Evolutionary conservation across 169 alveolate species (phyloP).

Genomic region (Plasmodium malariae): DNA sequence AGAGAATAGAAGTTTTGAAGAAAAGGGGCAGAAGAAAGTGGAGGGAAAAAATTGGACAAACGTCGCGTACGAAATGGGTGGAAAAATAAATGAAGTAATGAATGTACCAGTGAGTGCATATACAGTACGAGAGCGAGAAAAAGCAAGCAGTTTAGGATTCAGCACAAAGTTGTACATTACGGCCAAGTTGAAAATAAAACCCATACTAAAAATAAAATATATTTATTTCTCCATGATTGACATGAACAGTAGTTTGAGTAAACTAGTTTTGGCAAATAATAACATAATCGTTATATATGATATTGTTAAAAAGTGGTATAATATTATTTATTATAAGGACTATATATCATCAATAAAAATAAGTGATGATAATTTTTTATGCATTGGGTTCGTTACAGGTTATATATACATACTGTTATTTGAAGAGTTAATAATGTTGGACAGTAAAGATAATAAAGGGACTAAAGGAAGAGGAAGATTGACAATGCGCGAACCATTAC

Average conservation of each 20-base stretch:
- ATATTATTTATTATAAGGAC: constrained; percentile 3
- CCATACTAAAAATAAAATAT: constrained; percentile 47
- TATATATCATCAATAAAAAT: constrained; percentile 37
- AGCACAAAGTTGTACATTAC: neutral
- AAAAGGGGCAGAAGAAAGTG: neutral
- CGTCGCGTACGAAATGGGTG: neutral
- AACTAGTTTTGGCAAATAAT: constrained; percentile 52
- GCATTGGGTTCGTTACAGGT: constrained; percentile 38
- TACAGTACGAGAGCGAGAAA: no score
- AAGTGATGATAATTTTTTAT: constrained; percentile 46
- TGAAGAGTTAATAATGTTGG: constrained; percentile 6
- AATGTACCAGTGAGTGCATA: no score
- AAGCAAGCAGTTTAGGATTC: neutral
- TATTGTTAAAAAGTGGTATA: constrained; percentile 22
- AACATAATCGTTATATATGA: constrained; percentile 45
- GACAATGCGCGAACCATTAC: no score
- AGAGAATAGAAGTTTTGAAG: neutral
- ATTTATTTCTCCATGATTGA: constrained; percentile 60
- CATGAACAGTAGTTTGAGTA: constrained; percentile 11
- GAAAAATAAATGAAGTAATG: neutral
- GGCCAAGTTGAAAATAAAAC: constrained; percentile 23
- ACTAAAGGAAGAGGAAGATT: neutral
- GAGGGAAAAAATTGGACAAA: neutral
- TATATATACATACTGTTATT: constrained; percentile 15
- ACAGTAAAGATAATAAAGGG: neutral